phyloP scores from a whole-genome alignment of 2,329 filamentous ascomycete species.

The Cryphonectria japonica region DNA sequence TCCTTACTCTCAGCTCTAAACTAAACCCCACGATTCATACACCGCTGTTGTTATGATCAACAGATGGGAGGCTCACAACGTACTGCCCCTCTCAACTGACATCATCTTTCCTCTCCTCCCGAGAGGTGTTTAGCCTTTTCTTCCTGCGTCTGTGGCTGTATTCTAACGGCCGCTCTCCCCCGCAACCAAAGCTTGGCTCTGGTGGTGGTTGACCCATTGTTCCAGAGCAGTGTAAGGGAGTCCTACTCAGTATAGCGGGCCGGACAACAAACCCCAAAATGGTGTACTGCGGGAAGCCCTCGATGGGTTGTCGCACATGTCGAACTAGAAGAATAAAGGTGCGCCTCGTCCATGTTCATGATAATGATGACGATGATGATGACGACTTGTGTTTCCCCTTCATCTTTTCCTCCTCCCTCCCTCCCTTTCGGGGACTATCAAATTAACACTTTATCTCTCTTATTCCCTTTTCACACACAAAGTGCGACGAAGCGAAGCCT shows the following conservation, averaged over 20 bases:
- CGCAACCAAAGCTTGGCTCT: not conserved
- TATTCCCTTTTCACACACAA: not conserved
- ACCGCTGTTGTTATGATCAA: not conserved
- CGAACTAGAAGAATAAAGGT: conserved; percentile 75
- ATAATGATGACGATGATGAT: not conserved
- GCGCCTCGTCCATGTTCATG: conserved; percentile 34
- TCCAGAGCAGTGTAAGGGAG: not conserved
- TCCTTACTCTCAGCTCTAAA: not conserved
- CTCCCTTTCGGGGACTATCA: not conserved
- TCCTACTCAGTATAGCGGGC: not conserved
- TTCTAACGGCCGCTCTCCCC: not conserved
- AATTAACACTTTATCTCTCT: not conserved
- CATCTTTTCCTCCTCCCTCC: not conserved
- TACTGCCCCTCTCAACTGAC: not conserved
- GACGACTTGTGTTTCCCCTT: not conserved
- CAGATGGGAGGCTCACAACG: not conserved
- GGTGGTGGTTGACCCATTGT: no score
- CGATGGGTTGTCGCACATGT: conserved; percentile 73
- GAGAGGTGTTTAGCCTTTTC: not conserved
- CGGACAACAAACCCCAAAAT: conserved; percentile 43
- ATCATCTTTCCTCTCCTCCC: not conserved
- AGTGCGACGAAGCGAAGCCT: conserved; percentile 71
- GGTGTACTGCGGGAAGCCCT: conserved; percentile 70
- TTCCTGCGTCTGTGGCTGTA: not conserved
- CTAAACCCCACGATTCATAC: not conserved